Percentiles rank a stretch among this genome's conserved stretches.
phyloP scores from a whole-genome alignment of 2,329 filamentous ascomycete genomes.

The Fusarium sororula region DNA sequence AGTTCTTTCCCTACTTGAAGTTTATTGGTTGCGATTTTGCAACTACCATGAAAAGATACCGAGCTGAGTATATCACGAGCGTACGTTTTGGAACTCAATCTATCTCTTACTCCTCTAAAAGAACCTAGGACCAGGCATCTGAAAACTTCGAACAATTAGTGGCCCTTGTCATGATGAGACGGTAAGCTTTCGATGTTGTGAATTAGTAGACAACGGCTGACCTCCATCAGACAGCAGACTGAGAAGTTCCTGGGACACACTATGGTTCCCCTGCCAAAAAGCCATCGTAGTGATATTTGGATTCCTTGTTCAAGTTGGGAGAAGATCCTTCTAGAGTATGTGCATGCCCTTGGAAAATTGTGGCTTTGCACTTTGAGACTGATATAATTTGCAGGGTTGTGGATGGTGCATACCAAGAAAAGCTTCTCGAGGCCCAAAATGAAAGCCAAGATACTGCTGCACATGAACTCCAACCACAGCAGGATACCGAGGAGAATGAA shows the following conservation, averaged over 20 bases:
- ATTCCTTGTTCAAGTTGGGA: neutral
- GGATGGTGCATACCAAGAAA: neutral
- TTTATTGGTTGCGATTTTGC: slow-evolving; percentile 43
- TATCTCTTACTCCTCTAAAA: neutral
- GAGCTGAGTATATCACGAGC: slow-evolving; percentile 15
- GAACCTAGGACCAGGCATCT: neutral
- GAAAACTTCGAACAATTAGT: slow-evolving; percentile 32
- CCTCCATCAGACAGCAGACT: neutral
- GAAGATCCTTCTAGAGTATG: neutral
- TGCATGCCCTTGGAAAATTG: fast-evolving
- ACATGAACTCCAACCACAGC: neutral
- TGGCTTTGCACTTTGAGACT: fast-evolving
- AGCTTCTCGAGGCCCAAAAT: neutral
- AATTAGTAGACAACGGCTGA: too few relatives aligned
- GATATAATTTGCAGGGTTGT: neutral
- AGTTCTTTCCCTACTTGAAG: slow-evolving; percentile 49
- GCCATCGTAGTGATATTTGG: neutral
- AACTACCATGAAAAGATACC: neutral
- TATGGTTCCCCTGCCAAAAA: neutral
- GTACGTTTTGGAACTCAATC: neutral
- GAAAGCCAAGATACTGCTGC: neutral
- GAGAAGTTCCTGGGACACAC: neutral
- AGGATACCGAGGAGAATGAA: fast-evolving
- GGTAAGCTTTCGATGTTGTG: neutral
- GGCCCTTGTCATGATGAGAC: slow-evolving; percentile 42